Conservation (phyloP, 192 early-diverging fungal genomes). For the Allomyces arbusculus region DNA sequence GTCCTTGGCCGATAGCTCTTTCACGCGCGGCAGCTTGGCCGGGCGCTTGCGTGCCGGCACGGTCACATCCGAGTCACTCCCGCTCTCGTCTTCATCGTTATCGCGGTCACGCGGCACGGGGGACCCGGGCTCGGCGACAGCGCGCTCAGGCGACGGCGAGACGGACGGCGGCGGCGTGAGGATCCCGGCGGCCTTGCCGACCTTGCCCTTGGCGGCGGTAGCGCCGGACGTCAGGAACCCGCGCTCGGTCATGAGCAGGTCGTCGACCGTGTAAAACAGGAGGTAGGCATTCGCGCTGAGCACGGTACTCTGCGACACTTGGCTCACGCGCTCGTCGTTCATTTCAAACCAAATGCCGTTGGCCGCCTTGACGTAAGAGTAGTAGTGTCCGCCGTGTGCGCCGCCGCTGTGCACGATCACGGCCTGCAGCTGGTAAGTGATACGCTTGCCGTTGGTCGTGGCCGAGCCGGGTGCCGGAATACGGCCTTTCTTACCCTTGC, state of each 20-base stretch:
- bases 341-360: constrained; percentile 60
- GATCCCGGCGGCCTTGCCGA: not conserved
- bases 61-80: too few relatives aligned
- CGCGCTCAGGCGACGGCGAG: too few relatives aligned
- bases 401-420: constrained; percentile 63
- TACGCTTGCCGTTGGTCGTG: not conserved
- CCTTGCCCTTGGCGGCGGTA: not conserved
- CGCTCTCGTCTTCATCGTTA: too few relatives aligned
- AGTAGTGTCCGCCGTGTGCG: constrained; percentile 69
- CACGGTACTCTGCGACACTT: constrained; percentile 45
- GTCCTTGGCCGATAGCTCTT: too few relatives aligned
- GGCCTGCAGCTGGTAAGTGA: constrained; percentile 45
- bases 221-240: not conserved
- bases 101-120: too few relatives aligned
- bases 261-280: constrained; percentile 49
- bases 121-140: too few relatives aligned
- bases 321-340: constrained; percentile 51
- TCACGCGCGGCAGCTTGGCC: too few relatives aligned
- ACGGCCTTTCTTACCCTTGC: not conserved
- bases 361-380: constrained; percentile 54
- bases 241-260: not conserved
- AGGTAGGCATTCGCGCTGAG: constrained; percentile 60
- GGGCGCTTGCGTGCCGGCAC: too few relatives aligned
- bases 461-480: not conserved
- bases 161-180: too few relatives aligned